Evolutionary conservation across 768 basidiomycete species (phyloP), one percentile per base, ranked within the genome.

Genomic region (Pleurotus giganteus): DNA sequence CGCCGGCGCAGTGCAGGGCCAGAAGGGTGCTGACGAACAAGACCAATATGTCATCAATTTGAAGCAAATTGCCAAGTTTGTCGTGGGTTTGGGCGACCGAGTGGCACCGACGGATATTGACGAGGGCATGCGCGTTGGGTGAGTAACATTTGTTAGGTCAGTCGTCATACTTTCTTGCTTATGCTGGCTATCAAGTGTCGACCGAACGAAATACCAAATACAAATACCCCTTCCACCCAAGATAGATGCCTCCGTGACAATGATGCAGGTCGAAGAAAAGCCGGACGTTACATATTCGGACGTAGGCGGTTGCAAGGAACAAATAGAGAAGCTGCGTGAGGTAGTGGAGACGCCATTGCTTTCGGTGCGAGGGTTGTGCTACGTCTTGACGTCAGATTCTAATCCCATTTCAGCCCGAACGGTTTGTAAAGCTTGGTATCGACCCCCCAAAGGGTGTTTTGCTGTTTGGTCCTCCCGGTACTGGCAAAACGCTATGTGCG

Each of bases 41-140:
- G 96, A 98, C 75, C 95, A 98, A 73, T 98, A 99, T 72, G 93
- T 99, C 64, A 98, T 99, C 72, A 97, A 96, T 69, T 95, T 99
- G 72, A 97, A 98, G 70, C 97, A 99, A 74, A 97, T 98, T 66
- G 97, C 97, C 7, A 99, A 99, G 73, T 98, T 98, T 67, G 97
- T 99, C 8, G 97, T 99, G 39, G 97, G 94, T 17, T 75, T 99
- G 4, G 95, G 94, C 17, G 97, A 99, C 61, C 88, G 94, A 37
- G 94, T 99, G 1, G 92, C 97, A 21, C 91, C 94, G 9, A 97
- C 96, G 2, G 97, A 99, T 74, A 94, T 99, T 51, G 97, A 99
- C 70, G 97, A 99, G 76, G 97, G 97, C n/a, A 99, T 99, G 97
- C 88, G 97, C 52, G 97, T 99, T 36, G 97, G 96, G 96, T 98